These are phyloP conservation scores for Coemansia sp. DNA, from an alignment of 192 early-diverging fungal genomes.

Conservation along the genomic window DNA sequence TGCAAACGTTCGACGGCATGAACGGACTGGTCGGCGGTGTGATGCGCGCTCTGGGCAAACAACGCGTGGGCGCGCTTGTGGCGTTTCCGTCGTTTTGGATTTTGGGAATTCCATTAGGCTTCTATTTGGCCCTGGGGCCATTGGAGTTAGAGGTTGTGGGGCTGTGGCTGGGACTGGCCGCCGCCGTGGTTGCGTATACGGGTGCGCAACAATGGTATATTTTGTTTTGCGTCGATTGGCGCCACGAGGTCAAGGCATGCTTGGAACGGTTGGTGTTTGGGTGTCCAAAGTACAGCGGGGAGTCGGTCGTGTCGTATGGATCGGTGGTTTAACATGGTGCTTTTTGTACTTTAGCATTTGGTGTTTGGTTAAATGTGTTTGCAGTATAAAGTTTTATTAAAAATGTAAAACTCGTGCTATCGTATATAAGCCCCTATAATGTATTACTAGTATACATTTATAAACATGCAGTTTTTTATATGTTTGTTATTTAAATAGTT, in stretches of 20 bases:
- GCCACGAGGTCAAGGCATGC: constrained; percentile 48
- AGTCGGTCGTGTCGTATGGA: constrained; percentile 7
- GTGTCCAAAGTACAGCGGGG: constrained; percentile 8
- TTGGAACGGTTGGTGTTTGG: constrained; percentile 21
- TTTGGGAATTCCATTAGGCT: constrained; percentile 54
- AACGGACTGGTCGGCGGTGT: constrained; percentile 61
- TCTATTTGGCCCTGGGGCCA: constrained; percentile 56
- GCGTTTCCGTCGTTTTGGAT: constrained; percentile 58
- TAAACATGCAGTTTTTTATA: too few relatives aligned
- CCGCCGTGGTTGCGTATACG: constrained; percentile 48
- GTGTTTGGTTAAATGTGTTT: neutral
- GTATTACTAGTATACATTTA: too few relatives aligned
- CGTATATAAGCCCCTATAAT: neutral
- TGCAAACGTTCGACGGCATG: constrained; percentile 57
- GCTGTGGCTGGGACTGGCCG: constrained; percentile 61
- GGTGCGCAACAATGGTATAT: constrained; percentile 40
- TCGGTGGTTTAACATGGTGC: neutral
- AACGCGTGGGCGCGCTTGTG: constrained; percentile 53
- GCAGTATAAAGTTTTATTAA: neutral
- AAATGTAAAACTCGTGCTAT: neutral
- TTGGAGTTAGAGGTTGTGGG: constrained; percentile 55
- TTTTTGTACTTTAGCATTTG: neutral
- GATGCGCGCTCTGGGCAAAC: constrained; percentile 58
- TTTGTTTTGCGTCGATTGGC: constrained; percentile 44
- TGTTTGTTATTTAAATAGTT: too few relatives aligned